Evolutionary conservation across 2,329 filamentous ascomycete genomes (phyloP).

Genomic region (Curvularia lunata): DNA sequence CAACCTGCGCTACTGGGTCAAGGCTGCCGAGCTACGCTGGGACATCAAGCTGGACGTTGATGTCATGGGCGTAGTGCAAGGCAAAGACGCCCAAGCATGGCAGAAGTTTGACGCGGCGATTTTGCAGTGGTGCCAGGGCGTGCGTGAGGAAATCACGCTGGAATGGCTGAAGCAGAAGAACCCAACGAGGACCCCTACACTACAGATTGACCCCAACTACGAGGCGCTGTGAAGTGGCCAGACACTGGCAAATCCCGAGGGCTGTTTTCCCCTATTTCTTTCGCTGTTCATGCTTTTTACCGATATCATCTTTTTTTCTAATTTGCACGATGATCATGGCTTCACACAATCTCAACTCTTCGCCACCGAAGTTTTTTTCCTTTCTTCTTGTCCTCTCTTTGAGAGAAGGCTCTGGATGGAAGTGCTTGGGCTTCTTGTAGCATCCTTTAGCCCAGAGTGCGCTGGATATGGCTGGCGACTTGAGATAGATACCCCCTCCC

Average conservation of each 20-base stretch:
- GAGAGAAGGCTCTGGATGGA: conserved; percentile 17
- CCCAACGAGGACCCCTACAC: conserved; percentile 46
- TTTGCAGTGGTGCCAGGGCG: conserved; percentile 79
- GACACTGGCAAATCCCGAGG: conserved; percentile 9
- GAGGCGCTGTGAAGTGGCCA: conserved; percentile 32
- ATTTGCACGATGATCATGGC: conserved; percentile 31
- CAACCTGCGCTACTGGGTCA: conserved; percentile 94
- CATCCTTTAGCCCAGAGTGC: conserved; percentile 13
- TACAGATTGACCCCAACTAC: conserved; percentile 48
- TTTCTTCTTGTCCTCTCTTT: background rate
- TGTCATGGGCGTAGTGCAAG: conserved; percentile 84
- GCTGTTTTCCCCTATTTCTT: conserved; percentile 24
- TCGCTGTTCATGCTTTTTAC: conserved; percentile 37
- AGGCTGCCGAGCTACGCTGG: conserved; percentile 93
- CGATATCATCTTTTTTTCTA: conserved; percentile 23
- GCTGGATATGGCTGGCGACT: conserved; percentile 17
- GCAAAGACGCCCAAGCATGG: conserved; percentile 73
- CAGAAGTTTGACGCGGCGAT: conserved; percentile 81
- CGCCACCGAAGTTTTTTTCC: conserved; percentile 4
- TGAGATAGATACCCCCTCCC: conserved; percentile 34
- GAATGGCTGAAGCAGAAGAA: conserved; percentile 65
- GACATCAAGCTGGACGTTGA: conserved; percentile 84
- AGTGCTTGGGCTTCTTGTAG: conserved; percentile 6
- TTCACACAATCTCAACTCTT: conserved; percentile 20
- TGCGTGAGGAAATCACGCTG: conserved; percentile 80